Conservation (phyloP, 805 yeast species). For the Ogataea sp. region DNA sequence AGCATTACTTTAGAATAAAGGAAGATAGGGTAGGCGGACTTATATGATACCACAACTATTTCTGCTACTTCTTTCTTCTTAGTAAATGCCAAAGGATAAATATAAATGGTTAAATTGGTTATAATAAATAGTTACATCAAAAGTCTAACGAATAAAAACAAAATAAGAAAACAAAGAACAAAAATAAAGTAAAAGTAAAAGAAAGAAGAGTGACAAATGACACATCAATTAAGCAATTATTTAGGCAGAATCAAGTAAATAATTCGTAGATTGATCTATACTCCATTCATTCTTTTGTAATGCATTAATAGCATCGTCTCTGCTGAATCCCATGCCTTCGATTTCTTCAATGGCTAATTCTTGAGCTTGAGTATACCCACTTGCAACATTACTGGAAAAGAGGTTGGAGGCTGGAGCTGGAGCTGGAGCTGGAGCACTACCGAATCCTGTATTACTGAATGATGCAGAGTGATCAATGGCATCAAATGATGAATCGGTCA, state of each 20-base stretch:
- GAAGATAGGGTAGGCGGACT: conserved; percentile 33
- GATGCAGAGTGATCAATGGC: too few relatives aligned
- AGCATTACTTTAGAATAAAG: conserved; percentile 38
- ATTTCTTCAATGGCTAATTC: conserved; percentile 63
- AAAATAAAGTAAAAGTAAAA: neutral
- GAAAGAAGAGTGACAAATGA: neutral
- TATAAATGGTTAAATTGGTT: too few relatives aligned
- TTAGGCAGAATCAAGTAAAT: conserved; percentile 63
- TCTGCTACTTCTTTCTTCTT: too few relatives aligned
- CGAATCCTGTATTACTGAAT: neutral
- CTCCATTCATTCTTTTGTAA: conserved; percentile 64
- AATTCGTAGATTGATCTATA: conserved; percentile 82
- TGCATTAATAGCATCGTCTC: conserved; percentile 58
- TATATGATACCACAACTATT: conserved; percentile 3
- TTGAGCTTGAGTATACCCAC: conserved; percentile 18
- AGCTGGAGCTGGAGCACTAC: neutral
- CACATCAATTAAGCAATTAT: conserved; percentile 32
- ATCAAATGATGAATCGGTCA: conserved; percentile 4
- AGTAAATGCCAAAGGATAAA: too few relatives aligned
- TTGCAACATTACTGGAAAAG: neutral
- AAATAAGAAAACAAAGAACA: neutral
- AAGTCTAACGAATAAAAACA: neutral
- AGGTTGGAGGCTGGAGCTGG: neutral
- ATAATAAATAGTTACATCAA: conserved; percentile 1
- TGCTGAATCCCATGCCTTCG: conserved; percentile 83